A percentile compares a stretch with the other conserved stretches of the same genome.
Conservation (phyloP, 768 basidiomycete genomes). For the Hysterangium stoloniferum region DNA sequence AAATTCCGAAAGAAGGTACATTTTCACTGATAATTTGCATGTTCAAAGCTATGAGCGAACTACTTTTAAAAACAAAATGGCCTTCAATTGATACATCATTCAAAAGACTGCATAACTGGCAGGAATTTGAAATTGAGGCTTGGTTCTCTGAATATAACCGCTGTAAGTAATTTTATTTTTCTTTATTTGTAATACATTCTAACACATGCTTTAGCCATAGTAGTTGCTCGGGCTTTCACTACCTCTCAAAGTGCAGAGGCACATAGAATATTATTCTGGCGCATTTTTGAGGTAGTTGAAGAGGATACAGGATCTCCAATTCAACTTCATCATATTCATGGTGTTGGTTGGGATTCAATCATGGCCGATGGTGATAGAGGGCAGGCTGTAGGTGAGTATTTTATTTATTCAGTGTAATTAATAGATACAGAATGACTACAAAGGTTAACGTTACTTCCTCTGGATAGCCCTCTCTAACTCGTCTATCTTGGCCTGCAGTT, state of each 20-base stretch:
- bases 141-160: slow-evolving; percentile 13
- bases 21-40: slow-evolving; percentile 20
- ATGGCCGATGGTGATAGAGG: slow-evolving; percentile 23
- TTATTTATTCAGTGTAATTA: no score
- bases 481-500: no score
- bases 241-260: slow-evolving; percentile 21
- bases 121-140: slow-evolving; percentile 18
- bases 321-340: slow-evolving; percentile 21
- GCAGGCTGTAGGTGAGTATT: slow-evolving; percentile 20
- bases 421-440: no score
- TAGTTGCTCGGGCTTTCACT: slow-evolving; percentile 19
- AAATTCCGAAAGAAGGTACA: slow-evolving; percentile 6
- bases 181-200: no score
- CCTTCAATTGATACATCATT: slow-evolving; percentile 17
- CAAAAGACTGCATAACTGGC: slow-evolving; percentile 14
- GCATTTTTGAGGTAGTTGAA: slow-evolving; percentile 18
- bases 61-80: slow-evolving; percentile 12
- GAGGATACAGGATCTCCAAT: slow-evolving; percentile 17
- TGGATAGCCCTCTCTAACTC: no score
- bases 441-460: no score
- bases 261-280: slow-evolving; percentile 18
- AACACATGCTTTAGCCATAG: slow-evolving; percentile 21
- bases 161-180: no score
- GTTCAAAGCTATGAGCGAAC: slow-evolving; percentile 16
- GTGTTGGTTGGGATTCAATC: slow-evolving; percentile 17